Base-by-base conservation (phyloP, 169 alveolate genomes). In the Eimeria necatrix region DNA sequence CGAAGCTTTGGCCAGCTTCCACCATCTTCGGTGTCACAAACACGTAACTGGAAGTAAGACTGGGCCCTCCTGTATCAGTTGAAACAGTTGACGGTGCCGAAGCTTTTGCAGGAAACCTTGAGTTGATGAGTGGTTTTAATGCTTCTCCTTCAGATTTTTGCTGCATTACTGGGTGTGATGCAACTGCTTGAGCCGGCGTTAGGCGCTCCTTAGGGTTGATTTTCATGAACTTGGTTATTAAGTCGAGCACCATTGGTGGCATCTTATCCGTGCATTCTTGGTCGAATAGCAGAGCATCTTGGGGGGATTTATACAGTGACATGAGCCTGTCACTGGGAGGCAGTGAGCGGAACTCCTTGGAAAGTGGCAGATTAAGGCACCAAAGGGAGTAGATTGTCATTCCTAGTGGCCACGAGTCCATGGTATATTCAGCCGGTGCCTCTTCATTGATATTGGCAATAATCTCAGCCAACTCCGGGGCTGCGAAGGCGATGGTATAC, bases 381-480 rank as follows among this genome's bases (percentile, higher is more conserved):
- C 95, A 91, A 9, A 91, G 20, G 48, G 26, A 56, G 90, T 74
- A 91, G 4, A 76, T 26, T 49, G 95, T 74, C 70, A 91, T 49
- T 16, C 95, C 95, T n/a, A 91, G 95, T 18, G 61, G 56, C 95
- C 95, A 91, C 32, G 95, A 22, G 56, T 91, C 95, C 52, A 32
- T 59, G 14, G 56, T 22, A 26, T 26, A 26, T 9, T 56, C 60
- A 12, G 74, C 78, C 53, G 0, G 8, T 16, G 92, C 92, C 41
- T 46, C 51, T 12, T 9, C 5, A 22, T 81, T 70, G 18, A n/a
- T 10, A 1, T 22, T 3, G 18, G 26, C 46, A 0, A 84, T 51
- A 32, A 84, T 24, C 22, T n/a, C 41, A 48, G 78, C 60, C 59
- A 73, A 24, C 81, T 91, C 95, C 20, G 95, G 95, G 9, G 95